Evolutionary conservation across 495 filamentous ascomycete species (phyloP).

Genomic region (Amniculicola lignicola): DNA sequence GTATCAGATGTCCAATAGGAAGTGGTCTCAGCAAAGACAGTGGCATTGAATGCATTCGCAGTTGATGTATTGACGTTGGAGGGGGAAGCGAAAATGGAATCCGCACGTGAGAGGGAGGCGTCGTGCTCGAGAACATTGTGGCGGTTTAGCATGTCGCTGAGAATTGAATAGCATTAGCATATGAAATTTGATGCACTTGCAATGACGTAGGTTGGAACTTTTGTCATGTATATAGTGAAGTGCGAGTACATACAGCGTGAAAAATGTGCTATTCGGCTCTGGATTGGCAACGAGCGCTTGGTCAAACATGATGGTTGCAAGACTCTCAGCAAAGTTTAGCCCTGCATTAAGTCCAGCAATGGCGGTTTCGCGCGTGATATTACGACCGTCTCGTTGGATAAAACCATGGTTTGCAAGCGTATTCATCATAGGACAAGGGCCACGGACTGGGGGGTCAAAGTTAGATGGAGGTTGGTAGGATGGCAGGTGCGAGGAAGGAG

Average conservation of each 20-base stretch:
- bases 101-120: conserved; percentile 16
- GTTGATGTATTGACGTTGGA: too few relatives aligned
- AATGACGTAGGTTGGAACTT: too few relatives aligned
- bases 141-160: conserved; percentile 24
- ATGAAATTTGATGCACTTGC: too few relatives aligned
- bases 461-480: too few relatives aligned
- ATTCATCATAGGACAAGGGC: conserved; percentile 33
- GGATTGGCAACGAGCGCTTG: conserved; percentile 49
- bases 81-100: conserved; percentile 26
- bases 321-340: conserved; percentile 45
- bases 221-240: conserved; percentile 33
- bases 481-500: too few relatives aligned
- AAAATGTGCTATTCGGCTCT: conserved; percentile 49
- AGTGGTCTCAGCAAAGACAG: conserved; percentile 18
- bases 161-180: too few relatives aligned
- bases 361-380: conserved; percentile 40
- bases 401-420: conserved; percentile 32
- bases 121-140: conserved; percentile 39
- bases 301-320: conserved; percentile 44
- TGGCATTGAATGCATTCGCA: conserved; percentile 27
- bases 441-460: too few relatives aligned
- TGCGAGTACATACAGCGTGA: conserved; percentile 42
- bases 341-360: conserved; percentile 42
- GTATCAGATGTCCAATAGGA: conserved; percentile 29
- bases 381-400: conserved; percentile 38